Evolutionary conservation across 2,329 filamentous ascomycete genomes (phyloP), one percentile per base, ranked within the genome.

Genomic region (Ramularia endophylla): DNA sequence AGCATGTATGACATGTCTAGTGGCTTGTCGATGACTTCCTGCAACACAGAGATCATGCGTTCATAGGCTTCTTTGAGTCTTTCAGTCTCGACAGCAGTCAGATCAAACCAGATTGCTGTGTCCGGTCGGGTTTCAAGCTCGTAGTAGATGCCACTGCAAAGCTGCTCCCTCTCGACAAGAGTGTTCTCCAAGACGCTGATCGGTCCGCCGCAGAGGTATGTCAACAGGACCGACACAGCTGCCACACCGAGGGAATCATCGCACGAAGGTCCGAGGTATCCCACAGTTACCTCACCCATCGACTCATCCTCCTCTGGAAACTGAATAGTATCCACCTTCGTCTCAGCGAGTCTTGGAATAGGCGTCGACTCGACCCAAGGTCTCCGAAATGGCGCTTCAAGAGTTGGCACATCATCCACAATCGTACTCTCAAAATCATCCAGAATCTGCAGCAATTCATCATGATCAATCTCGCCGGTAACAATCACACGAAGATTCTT

Each of bases 231-330:
- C 48, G 85, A 85, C 3, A 95, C 68, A 1, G 89, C 92, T 11
- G 81, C 82, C 8, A 78, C 71, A 57, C 55, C 55, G 27, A 64
- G 18, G 27, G 55, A 44, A 43, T 95, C 81, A 39, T 77, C 84
- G 62, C 84, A 88, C 54, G 83, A 75, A 0, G 92, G 92, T 1
- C 92, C 92, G 41, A 97, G 80, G 66, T 94, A 95, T 1, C 78
- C 84, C 15, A 95, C 80, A 36, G 87, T 70, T 36, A 97, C 80
- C 60, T 97, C 90, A 27, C 92, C 92, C 41, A 82, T 85, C 0
- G 87, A 90, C 61, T 98, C 92, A 52, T 98, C 92, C 56, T 95
- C 90, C 61, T 98, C 92, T 0, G 92, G 92, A 56, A 98, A 98
- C 48, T 94, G 83, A 19, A 94, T 83, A 0, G 75, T 87, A 51